Percentiles rank a stretch among this genome's conserved stretches.
phyloP scores from a whole-genome alignment of 2,329 filamentous ascomycete genomes.

The Orbilia oligospora region DNA sequence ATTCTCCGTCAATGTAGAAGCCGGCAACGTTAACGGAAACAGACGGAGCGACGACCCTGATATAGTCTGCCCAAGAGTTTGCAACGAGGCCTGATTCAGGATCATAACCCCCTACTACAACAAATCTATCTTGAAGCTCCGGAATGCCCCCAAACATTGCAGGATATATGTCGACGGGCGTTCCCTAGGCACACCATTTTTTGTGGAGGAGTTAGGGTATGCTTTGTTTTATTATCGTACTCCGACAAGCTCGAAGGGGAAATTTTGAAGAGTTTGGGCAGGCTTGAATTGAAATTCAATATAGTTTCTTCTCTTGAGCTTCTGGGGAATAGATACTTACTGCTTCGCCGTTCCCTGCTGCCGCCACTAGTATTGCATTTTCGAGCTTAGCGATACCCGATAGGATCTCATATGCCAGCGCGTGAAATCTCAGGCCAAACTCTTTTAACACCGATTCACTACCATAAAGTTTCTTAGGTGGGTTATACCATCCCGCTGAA shows the following conservation, averaged over 20 bases:
- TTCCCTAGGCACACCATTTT: neutral
- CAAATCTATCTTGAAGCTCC: neutral
- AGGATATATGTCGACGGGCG: neutral
- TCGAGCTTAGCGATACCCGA: neutral
- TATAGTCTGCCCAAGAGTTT: neutral
- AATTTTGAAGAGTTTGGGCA: neutral
- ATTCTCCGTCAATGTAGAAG: neutral
- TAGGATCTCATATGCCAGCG: neutral
- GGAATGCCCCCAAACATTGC: neutral
- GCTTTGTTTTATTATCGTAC: too few species aligned
- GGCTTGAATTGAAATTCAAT: neutral
- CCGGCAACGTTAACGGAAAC: constrained; percentile 1
- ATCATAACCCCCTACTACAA: constrained; percentile 3
- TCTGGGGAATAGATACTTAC: neutral
- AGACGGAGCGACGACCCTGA: neutral
- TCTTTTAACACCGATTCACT: neutral
- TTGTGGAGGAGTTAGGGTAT: too few species aligned
- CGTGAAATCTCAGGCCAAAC: neutral
- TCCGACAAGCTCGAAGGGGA: too few species aligned
- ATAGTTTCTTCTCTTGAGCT: neutral
- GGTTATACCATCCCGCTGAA: neutral
- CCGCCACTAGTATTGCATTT: neutral
- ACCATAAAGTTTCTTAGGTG: neutral
- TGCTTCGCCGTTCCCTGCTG: neutral
- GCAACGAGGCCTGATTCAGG: neutral